Base-by-base conservation (phyloP, 371 early-diverging fungal genomes). In the Actinomortierella wolfii region DNA sequence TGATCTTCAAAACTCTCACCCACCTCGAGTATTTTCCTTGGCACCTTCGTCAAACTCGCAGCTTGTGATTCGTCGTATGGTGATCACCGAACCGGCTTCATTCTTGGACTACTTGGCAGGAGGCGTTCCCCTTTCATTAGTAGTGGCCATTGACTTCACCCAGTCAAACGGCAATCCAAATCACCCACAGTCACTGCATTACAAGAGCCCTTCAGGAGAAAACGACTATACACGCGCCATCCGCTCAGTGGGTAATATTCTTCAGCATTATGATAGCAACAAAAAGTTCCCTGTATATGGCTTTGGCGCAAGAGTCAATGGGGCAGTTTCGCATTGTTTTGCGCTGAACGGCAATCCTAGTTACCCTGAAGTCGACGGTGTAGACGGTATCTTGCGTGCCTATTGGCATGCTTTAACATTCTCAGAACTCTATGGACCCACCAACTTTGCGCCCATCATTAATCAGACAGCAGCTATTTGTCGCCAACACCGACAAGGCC, bases 71-170 rank as follows among this genome's bases (percentile, higher is more conserved):
- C 54, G 66, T 41, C 56, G 68, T n/a, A 70, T 57, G 64, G 45
- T 66, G 24, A 56, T 73, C 6, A 68, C 68, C 17, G 68, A 76
- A 26, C 60, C 75, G 0, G 65, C 76, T 0, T 73, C 73, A 5
- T 85, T 85, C 57, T 57, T 85, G 41, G 85, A 85, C 52, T 83
- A 83, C 56, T 58, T 85, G 28, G 78, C 75, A 0, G 77, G 79
- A 9, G 83, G 83, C 6, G 58, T 77, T 1, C 68, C 78, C 23
- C 68, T 83, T 41, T 76, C 69, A 26, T 49, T 84, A 13, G 65
- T 77, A 0, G 78, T 81, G 18, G 84, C 82, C 14, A 78, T 85
- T 34, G 86, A 85, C 50, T 85, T 84, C 51, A 85, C 86, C 1
- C 77, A 67, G 53, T 78, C 79, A 11, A 85, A 85, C 54, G 83